A percentile compares a stretch with the other conserved stretches of the same genome.
Conservation (phyloP, 257 asterid species). For the Plantago elongata region DNA sequence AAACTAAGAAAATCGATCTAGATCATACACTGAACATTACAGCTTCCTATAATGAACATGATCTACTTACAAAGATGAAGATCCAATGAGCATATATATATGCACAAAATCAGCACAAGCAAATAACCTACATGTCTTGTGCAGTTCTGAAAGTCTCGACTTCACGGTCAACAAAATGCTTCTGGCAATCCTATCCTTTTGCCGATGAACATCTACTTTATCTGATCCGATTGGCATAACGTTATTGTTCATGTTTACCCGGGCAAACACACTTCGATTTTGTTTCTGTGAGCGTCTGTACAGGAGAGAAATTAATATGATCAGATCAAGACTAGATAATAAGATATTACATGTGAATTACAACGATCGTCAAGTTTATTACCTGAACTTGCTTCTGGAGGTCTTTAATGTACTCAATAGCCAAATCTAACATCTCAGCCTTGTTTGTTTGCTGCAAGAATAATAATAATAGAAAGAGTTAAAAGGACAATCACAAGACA, state of each 20-base stretch:
- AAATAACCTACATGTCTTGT: background rate
- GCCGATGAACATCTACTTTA: background rate
- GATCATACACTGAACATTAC: slow-evolving; percentile 7
- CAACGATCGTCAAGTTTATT: background rate
- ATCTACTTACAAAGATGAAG: too few species aligned
- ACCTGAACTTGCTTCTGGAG: slow-evolving; percentile 49
- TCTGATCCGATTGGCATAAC: slow-evolving; percentile 2
- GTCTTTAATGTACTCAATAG: slow-evolving; percentile 52
- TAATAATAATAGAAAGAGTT: background rate
- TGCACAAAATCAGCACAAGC: background rate
- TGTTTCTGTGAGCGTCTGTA: slow-evolving; percentile 58
- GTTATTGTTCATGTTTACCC: slow-evolving; percentile 19
- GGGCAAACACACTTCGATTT: slow-evolving; percentile 63
- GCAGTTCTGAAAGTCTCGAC: too few species aligned
- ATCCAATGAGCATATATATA: background rate
- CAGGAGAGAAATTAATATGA: slow-evolving; percentile 11
- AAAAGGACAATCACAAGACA: slow-evolving; percentile 1
- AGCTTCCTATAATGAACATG: background rate
- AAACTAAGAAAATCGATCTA: background rate
- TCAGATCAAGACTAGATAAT: background rate
- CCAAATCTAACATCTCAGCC: slow-evolving; percentile 57
- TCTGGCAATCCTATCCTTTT: too few species aligned
- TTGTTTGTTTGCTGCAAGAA: slow-evolving; percentile 48
- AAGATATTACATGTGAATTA: background rate
- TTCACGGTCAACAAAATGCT: too few species aligned